Conservation (phyloP, 148 eudicot species). For the Rhododendron ovatum region DNA sequence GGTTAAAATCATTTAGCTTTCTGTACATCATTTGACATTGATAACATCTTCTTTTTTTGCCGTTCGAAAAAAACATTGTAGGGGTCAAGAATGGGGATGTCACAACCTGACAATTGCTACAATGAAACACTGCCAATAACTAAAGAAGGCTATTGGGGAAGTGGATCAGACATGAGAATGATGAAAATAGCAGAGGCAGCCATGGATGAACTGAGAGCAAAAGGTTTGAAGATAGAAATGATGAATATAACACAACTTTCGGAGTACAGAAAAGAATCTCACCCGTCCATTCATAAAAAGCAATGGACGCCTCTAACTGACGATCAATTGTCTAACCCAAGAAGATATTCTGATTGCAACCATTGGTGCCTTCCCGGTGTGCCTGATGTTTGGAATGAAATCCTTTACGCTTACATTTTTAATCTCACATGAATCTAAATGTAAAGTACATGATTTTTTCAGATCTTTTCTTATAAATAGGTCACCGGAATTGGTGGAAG, state of each 20-base stretch:
- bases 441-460: background rate
- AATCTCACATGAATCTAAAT: conserved; percentile 14
- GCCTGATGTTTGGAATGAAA: conserved; percentile 49
- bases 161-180: conserved; percentile 59
- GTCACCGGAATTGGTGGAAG: background rate
- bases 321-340: conserved; percentile 38
- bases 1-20: too few relatives aligned
- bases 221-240: conserved; percentile 52
- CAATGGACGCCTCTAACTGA: conserved; percentile 43
- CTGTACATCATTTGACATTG: background rate
- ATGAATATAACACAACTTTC: conserved; percentile 83
- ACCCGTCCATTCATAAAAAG: conserved; percentile 49
- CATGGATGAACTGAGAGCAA: conserved; percentile 32
- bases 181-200: conserved; percentile 43
- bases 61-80: conserved; percentile 9
- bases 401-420: conserved; percentile 39
- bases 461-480: too few relatives aligned
- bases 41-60: too few relatives aligned
- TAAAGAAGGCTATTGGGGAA: conserved; percentile 47
- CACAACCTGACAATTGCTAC: conserved; percentile 49
- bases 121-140: conserved; percentile 58
- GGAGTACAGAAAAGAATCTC: conserved; percentile 74
- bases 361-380: conserved; percentile 68
- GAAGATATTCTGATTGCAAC: conserved; percentile 47
- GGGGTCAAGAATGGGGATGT: conserved; percentile 78